Evolutionary conservation across 1,284 basidiomycete genomes (phyloP), one percentile per base, ranked within the genome.

Genomic region (Pascua sp.): DNA sequence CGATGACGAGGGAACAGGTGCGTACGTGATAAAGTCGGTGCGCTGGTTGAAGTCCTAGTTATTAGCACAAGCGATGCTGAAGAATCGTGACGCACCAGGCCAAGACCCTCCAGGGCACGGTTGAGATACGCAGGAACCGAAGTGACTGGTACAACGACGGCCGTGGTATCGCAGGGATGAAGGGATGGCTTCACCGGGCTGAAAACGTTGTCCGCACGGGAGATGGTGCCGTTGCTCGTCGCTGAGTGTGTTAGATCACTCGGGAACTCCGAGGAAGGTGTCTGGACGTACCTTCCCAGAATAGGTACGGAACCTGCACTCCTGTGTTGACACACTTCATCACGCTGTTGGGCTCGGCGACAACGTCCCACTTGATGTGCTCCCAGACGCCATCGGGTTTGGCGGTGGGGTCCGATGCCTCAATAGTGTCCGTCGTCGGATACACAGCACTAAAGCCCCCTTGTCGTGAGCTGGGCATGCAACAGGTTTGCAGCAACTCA

Each of bases 41-140:
- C 45, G 45, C 7, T 18, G 24, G 45, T 12, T 13, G 1, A 15
- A 18, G 24, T 46, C 8, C 45, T 46, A 32, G 24, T 4, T 2
- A 32, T 46, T 11, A 46, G 45, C 45, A 2, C 2, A 11, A 32
- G 3, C 24, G 7, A 8, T 11, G 5, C 44, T 10, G 11, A 11
- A 24, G 16, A 43, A 16, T 12, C 11, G 78, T 52, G 47, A 43
- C 24, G 4, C 36, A 38, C 46, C 1, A 81, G 72, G 0, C 74
- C 70, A 1, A 82, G 73, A 0, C 62, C 57, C 5, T 54, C 50
- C 8, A 81, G 69, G 0, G 66, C 65, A 7, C 56, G 61, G 55
- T 81, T 73, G 32, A 82, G 70, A 62, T 81, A 80, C 0, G 49
- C 57, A 10, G 73, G 68, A 2, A 79, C 60, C 7, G 64, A 51